A percentile compares a stretch with the other conserved stretches of the same genome.
phyloP scores from a whole-genome alignment of 202 grass and related monocot species.

The Brachypodium distachyon region DNA sequence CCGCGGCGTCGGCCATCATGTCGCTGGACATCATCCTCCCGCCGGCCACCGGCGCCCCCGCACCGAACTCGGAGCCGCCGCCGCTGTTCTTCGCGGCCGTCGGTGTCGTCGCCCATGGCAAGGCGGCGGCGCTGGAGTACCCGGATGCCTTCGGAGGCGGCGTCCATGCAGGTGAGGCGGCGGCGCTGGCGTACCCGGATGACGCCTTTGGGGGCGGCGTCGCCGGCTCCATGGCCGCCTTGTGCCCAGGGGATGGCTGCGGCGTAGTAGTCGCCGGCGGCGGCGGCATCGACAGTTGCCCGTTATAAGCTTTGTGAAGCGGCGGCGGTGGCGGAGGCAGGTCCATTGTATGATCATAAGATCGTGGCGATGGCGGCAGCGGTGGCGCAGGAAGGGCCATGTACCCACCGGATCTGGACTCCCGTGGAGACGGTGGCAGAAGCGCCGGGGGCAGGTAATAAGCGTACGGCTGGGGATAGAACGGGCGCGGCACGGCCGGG shows the following conservation, averaged over 20 bases:
- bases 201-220: not conserved
- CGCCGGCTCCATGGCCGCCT: not conserved
- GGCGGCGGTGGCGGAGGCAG: not conserved
- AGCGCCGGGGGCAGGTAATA: not conserved
- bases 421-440: not conserved
- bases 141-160: not conserved
- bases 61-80: conserved; percentile 13
- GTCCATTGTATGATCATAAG: not conserved
- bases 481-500: conserved; percentile 11
- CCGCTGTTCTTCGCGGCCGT: not conserved
- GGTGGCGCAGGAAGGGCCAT: not conserved
- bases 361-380: not conserved
- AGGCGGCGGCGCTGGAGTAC: not conserved
- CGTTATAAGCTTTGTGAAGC: not conserved
- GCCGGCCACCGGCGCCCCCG: conserved; percentile 35
- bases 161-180: no score
- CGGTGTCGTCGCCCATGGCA: not conserved
- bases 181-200: not conserved
- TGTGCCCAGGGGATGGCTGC: not conserved
- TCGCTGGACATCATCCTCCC: conserved; percentile 38
- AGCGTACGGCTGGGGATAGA: not conserved
- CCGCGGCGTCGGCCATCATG: conserved; percentile 36
- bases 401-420: not conserved
- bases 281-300: not conserved
- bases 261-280: not conserved